Evolutionary conservation across 805 yeast species (phyloP), one percentile per base, ranked within the genome.

Genomic region (Candida ascalaphidarum): DNA sequence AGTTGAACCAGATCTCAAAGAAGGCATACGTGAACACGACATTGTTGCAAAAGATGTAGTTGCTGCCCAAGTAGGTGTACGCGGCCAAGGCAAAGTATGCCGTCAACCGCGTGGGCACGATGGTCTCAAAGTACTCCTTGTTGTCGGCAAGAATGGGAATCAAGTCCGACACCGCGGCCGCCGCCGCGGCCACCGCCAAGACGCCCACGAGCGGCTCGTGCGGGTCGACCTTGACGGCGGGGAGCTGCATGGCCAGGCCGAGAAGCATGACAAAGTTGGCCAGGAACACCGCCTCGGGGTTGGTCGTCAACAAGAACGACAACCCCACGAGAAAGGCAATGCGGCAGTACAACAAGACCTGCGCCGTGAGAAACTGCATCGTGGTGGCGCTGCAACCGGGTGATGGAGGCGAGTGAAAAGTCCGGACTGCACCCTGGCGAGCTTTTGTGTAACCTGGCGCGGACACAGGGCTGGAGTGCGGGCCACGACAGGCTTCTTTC

Each of bases 1-100:
- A 73, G 41, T 77, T 74, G 43, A 74, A 59, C 85, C 88, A 81
- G 18, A 79, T 65, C 48, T 81, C 92, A 36, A 71, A 43, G 36
- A 80, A 77, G 17, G 73, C 50, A 44, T 68, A 77, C 4, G 68
- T 55, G 37, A 81, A 77, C 3, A 77, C 70, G 25, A 74, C 55
- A 43, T 74, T 76, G 52, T 79, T 79, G 44, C 79, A 73, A n/a
- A 79, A 33, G 14, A 55, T 48, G 13, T 65, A 60, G 24, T 56
- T 48, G n/a, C 54, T 53, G 31, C 65, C 64, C 23, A 67, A 29
- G 42, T 73, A 75, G 15, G 76, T 51, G 37, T 62, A 64, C 4
- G 62, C 62, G 6, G 72, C 74, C 21, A 77, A 38, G 0, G 47
- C 40, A 39, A 81, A 78, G 40, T 59, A 69, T 7, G 63, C 22